Evolutionary conservation across 169 alveolate genomes (phyloP), one percentile per base, ranked within the genome.

Genomic region (Plasmodium reichenowi): DNA sequence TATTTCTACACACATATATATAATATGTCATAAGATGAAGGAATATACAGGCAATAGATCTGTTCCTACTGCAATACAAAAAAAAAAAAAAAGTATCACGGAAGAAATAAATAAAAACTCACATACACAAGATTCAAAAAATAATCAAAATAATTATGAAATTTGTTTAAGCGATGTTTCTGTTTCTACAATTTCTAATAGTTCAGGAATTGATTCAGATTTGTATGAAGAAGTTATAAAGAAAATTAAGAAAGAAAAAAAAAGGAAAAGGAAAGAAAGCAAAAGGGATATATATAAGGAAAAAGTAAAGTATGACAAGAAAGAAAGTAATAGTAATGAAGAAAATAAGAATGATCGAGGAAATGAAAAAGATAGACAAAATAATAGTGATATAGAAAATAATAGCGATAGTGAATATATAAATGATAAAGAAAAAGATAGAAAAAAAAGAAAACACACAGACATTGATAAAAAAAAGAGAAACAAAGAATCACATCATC

Each of bases 191-290:
- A 59, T 85, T 8, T 70, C 87, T 66, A 85, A 85, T 45, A 85
- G 92, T 29, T 59, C 92, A 43, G 92, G 92, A 12, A 85, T 85
- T 63, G 87, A 70, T 29, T 85, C 92, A 5, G 92, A 85, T 85
- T 58, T 85, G 54, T 85, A 85, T 85, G 62, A 56, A 22, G 29
- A 71, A n/a, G 92, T 85, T 32, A 26, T 85, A 50, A 72, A 63
- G 24, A 72, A 85, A 60, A 71, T 85, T 43, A 85, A 85, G 70
- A 71, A 52, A 38, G 92, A 85, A 45, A 85, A 60, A 71, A 71
- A 56, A 71, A 72, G 24, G 59, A 71, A 64, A 52, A 72, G 32
- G 38, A 62, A 60, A 32, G 74, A 22, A 20, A 48, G 52, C 20
- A 58, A 70, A 85, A 22, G 74, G 45, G 87, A 85, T 29, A 58